phyloP scores from a whole-genome alignment of 2,329 filamentous ascomycete species.

The Thielaviopsis populi region DNA sequence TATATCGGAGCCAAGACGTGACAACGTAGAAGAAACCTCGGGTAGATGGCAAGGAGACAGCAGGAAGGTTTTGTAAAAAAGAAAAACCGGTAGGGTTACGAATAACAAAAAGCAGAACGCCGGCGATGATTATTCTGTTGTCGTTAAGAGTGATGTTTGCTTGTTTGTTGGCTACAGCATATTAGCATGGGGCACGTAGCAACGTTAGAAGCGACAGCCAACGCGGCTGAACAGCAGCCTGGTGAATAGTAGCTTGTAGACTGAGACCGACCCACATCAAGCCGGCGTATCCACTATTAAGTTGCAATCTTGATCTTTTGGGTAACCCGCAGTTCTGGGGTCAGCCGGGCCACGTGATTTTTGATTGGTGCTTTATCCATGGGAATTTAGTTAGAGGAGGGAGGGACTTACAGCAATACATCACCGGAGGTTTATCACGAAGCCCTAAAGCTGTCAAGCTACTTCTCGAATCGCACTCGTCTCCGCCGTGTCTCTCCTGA shows the following conservation, averaged over 20 bases:
- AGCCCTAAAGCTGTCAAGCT: background rate
- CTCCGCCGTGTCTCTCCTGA: background rate
- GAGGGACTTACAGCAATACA: background rate
- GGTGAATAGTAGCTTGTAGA: constrained; percentile 18
- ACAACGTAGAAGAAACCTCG: background rate
- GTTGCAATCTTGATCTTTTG: background rate
- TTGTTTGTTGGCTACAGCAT: too few relatives aligned
- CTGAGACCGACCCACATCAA: background rate
- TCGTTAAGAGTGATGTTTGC: too few relatives aligned
- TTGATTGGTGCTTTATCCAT: background rate
- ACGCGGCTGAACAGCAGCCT: constrained; percentile 30
- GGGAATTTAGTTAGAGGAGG: background rate
- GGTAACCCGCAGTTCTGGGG: constrained; percentile 2
- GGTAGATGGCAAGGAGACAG: background rate
- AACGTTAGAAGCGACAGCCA: constrained; percentile 9
- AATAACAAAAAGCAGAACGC: background rate
- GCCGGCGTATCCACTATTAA: background rate
- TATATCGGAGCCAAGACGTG: background rate
- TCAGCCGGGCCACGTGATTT: constrained; percentile 14
- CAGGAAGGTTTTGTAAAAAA: background rate
- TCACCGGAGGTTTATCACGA: background rate
- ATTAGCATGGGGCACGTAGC: background rate
- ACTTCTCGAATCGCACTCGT: background rate
- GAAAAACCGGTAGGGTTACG: background rate
- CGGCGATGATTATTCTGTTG: background rate